Conservation (phyloP, 2,329 filamentous ascomycete genomes). For the Camillea tinctor region DNA sequence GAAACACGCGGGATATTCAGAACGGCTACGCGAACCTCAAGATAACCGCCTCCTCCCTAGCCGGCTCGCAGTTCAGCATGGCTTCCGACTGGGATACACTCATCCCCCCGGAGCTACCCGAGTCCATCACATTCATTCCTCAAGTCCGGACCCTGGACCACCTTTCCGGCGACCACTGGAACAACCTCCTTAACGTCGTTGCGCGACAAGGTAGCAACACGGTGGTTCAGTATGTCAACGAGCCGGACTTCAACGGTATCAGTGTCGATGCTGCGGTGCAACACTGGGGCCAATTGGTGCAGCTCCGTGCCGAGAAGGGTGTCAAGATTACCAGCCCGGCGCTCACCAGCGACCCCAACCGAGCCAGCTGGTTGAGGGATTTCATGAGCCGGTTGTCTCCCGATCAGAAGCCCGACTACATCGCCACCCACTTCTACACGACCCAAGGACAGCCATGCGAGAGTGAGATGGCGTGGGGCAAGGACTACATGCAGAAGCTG, state of each 20-base stretch:
- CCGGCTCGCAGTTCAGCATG: slow-evolving; percentile 7
- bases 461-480: slow-evolving; percentile 32
- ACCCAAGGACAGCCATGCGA: slow-evolving; percentile 16
- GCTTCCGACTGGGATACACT: slow-evolving; percentile 21
- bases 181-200: slow-evolving; percentile 20
- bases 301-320: slow-evolving; percentile 22
- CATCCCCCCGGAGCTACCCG: slow-evolving; percentile 20
- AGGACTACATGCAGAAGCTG: slow-evolving; percentile 37
- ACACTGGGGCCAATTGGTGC: slow-evolving; percentile 38
- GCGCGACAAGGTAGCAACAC: slow-evolving; percentile 12
- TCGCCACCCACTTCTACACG: slow-evolving; percentile 43
- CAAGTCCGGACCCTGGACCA: slow-evolving; percentile 38
- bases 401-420: slow-evolving; percentile 38
- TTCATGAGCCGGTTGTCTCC: slow-evolving; percentile 36
- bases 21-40: slow-evolving; percentile 2
- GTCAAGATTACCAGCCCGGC: slow-evolving; percentile 39
- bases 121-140: slow-evolving; percentile 40
- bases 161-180: slow-evolving; percentile 37
- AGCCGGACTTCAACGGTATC: slow-evolving; percentile 39
- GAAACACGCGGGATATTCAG: slow-evolving; percentile 9
- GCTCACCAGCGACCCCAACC: slow-evolving; percentile 36
- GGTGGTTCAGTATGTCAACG: slow-evolving; percentile 45
- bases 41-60: slow-evolving; percentile 6
- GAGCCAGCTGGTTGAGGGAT: slow-evolving; percentile 36
- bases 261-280: slow-evolving; percentile 32